Evolutionary conservation across 345 rosid genomes (phyloP), one percentile per base, ranked within the genome.

Genomic region (Abelmoschus esculentus): DNA sequence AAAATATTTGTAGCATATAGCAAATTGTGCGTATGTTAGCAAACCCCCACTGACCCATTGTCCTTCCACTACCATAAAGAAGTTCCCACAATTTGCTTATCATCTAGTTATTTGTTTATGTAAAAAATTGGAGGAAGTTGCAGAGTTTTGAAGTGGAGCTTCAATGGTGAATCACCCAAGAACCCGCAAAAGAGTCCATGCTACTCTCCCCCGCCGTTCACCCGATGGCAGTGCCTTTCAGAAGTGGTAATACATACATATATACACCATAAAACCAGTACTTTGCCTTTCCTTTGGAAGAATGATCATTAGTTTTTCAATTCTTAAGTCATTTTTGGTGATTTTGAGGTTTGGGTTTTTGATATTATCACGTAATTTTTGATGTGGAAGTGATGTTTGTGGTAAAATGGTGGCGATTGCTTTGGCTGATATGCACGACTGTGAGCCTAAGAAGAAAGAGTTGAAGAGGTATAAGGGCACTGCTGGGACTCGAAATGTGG

Each of bases 181-280:
- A 76, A 72, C 61, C 61, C 90, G 93, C 73, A 86, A 87, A 83
- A 84, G 93, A 84, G 88, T 92, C 14, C 82, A 59, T 70, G 90
- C 91, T 13, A 54, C 75, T 0, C 7, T 26, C 22, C 22, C 55
- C 62, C 90, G 77, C 69, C 96, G 98, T 73, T 92, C 90, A 69
- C 74, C 87, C 10, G 89, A 89, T 67, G 97, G 96, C 2, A 92
- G 96, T 70, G 98, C 96, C 59, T 90, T 89, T 22, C 52, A 87
- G 55, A 84, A 78, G 52, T 90, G 98, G 98, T 92, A 78, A 26
- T 38, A 6, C 18, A 6, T 26, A 3, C 11, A n/a, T 5, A 52
- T 52, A 52, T 52, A 52, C 17, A 47, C n/a, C n/a, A 19, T 7
- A 54, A 54, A 19, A 19, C 28, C n/a, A 3, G 22, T 42, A 15